These are phyloP conservation scores for Phytophthora meadii DNA, from an alignment of 352 stramenopile genomes.

Conservation along the genomic window DNA sequence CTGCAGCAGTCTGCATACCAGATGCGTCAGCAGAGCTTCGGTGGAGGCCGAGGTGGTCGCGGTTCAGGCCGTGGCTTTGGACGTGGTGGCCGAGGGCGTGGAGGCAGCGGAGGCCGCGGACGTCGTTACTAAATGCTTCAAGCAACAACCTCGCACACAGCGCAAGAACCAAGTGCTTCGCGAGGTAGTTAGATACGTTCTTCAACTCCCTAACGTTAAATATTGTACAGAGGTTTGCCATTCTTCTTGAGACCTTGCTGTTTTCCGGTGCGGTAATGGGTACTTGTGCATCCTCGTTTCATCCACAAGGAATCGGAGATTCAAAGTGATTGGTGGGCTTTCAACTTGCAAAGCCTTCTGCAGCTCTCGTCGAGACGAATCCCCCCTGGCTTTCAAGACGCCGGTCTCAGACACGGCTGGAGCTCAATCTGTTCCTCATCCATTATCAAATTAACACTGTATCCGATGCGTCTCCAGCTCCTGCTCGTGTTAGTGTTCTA, in stretches of 20 bases:
- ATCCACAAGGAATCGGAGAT: slow-evolving; percentile 2
- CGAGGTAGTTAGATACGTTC: slow-evolving; percentile 39
- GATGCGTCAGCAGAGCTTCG: slow-evolving; percentile 44
- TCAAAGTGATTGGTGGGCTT: slow-evolving; percentile 19
- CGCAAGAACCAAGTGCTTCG: slow-evolving; percentile 15
- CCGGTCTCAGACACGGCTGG: not conserved
- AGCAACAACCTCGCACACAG: slow-evolving; percentile 15
- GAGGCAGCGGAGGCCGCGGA: slow-evolving; percentile 33
- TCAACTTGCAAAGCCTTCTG: slow-evolving; percentile 18
- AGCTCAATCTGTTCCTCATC: not conserved
- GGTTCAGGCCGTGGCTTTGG: slow-evolving; percentile 47
- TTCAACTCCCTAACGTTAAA: slow-evolving; percentile 43
- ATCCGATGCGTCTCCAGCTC: slow-evolving; percentile 18
- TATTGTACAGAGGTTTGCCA: slow-evolving; percentile 49
- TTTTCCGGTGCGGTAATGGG: not conserved
- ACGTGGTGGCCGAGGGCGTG: slow-evolving; percentile 46
- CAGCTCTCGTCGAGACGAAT: slow-evolving; percentile 7
- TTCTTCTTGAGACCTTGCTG: not conserved
- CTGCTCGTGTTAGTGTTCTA: slow-evolving; percentile 18
- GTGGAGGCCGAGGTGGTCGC: slow-evolving; percentile 50
- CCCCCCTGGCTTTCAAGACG: slow-evolving; percentile 2
- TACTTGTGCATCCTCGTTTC: not conserved
- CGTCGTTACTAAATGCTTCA: slow-evolving; percentile 36
- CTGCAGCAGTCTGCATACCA: slow-evolving; percentile 74
- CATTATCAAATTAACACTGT: not conserved